phyloP scores from a whole-genome alignment of 768 basidiomycete genomes.

The Xerocomellus dryophilus region DNA sequence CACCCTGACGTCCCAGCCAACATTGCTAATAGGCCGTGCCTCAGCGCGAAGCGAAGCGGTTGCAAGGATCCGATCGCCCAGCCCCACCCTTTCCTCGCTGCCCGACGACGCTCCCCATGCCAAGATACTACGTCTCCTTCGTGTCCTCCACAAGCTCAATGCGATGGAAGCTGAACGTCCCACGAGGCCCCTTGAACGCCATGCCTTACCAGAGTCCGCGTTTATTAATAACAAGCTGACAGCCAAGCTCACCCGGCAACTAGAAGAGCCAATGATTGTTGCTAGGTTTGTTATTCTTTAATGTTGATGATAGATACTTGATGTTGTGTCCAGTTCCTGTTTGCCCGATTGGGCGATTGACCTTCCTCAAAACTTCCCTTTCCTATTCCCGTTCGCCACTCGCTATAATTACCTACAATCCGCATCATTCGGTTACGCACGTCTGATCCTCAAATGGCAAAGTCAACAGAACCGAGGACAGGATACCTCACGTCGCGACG shows the following conservation, averaged over 20 bases:
- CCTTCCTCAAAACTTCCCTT: slow-evolving; percentile 93
- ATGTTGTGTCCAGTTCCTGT: slow-evolving; percentile 63
- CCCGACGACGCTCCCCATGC: slow-evolving; percentile 82
- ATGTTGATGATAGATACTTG: not conserved
- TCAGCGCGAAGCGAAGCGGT: slow-evolving; percentile 38
- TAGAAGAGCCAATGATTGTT: slow-evolving; percentile 99
- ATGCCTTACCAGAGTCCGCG: slow-evolving; percentile 69
- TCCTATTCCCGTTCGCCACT: slow-evolving; percentile 98
- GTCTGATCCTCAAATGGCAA: slow-evolving; percentile 93
- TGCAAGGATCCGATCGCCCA: slow-evolving; percentile 57
- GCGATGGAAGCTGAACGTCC: slow-evolving; percentile 66
- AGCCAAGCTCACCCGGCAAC: slow-evolving; percentile 93
- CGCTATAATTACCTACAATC: slow-evolving; percentile 97
- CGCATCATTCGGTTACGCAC: slow-evolving; percentile 95
- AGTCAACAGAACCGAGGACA: slow-evolving; percentile 79
- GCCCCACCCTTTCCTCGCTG: slow-evolving; percentile 70
- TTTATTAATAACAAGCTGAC: slow-evolving; percentile 98
- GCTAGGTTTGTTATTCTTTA: slow-evolving; percentile 64
- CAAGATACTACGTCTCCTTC: slow-evolving; percentile 86
- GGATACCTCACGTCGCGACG: slow-evolving; percentile 79
- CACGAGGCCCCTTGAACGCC: slow-evolving; percentile 44
- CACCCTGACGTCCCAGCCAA: not conserved
- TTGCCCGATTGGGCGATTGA: slow-evolving; percentile 97
- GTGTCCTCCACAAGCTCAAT: slow-evolving; percentile 83
- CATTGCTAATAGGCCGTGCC: slow-evolving; percentile 16